These are phyloP conservation scores for Cyclostephanos invisitatus DNA, from an alignment of 108 stramenopile genomes.

Conservation along the genomic window DNA sequence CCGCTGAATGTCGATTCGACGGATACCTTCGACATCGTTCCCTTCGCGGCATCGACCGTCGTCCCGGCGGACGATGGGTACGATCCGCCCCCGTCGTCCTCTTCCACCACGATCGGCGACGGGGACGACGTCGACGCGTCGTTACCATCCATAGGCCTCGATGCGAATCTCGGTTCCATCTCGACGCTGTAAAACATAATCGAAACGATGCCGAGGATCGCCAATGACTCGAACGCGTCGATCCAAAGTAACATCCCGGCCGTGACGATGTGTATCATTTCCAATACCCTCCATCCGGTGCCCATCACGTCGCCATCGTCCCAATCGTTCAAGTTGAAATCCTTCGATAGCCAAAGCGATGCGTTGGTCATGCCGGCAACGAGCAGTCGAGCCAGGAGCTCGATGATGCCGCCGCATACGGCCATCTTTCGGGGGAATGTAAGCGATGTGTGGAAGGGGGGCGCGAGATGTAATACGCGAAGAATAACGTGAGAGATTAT, in stretches of 20 bases:
- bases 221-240: conserved; percentile 52
- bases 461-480: background rate
- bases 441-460: no score
- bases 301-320: conserved; percentile 41
- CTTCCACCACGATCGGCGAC: background rate
- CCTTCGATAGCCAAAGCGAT: conserved; percentile 52
- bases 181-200: conserved; percentile 41
- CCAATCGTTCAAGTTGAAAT: conserved; percentile 77
- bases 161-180: conserved; percentile 20
- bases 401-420: conserved; percentile 61
- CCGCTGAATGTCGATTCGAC: conserved; percentile 48
- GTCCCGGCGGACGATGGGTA: conserved; percentile 12
- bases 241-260: conserved; percentile 51
- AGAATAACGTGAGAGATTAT: background rate
- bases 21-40: conserved; percentile 4
- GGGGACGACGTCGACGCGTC: conserved; percentile 1
- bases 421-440: conserved; percentile 37
- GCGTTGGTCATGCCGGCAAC: conserved; percentile 56
- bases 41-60: background rate
- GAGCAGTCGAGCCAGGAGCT: conserved; percentile 63
- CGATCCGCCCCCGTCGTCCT: background rate
- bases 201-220: conserved; percentile 37
- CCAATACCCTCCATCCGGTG: conserved; percentile 73
- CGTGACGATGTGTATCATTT: conserved; percentile 60
- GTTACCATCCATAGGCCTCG: background rate